Base-by-base conservation (phyloP, 2,329 filamentous ascomycete species). In the Elsinoe ampelina region DNA sequence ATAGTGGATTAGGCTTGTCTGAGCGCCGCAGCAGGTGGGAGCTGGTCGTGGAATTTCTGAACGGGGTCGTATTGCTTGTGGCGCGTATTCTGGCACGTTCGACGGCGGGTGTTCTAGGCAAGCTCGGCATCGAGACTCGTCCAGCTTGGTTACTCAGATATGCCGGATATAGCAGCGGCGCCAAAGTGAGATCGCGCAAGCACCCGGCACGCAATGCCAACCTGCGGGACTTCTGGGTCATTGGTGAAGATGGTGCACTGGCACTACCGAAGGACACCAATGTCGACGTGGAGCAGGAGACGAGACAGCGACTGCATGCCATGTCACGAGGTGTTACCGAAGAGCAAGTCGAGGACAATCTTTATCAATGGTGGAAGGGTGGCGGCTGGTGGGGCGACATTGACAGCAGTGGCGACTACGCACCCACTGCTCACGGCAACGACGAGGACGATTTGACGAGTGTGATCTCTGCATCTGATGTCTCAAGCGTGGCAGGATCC, bases 361-460 rank as follows among this genome's bases (percentile, higher is more conserved):
- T 96, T 1, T 97, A 96, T 68, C 76, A 77, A 30, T 93, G 91
- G 81, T 97, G 89, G 87, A 83, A 86, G 54, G 76, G 78, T 55
- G 89, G 89, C 17, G 89, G 88, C 6, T 87, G 87, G 74, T 96
- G 89, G 84, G 91, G 92, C 1, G 84, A 85, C 13, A 77, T 84
- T 32, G 92, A 97, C 67, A 77, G 78, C 4, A 95, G 88, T 65
- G 87, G 87, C 26, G 86, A 92, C 60, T 97, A 91, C 68, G 70
- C 76, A 32, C 84, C 84, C 0, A 65, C 69, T 1, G 69, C 75
- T 10, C 67, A 73, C 3, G 26, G 26, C 5, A 30, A 30, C 26
- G 77, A 81, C 2, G 75, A 82, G 10, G 89, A 95, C 66, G 81
- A 80, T 7, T 26, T 47, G 32, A 95, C 89, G 0, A 96, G 91